Evolutionary conservation across 2,329 filamentous ascomycete species (phyloP).

Genomic region (Aureobasidium sp.): DNA sequence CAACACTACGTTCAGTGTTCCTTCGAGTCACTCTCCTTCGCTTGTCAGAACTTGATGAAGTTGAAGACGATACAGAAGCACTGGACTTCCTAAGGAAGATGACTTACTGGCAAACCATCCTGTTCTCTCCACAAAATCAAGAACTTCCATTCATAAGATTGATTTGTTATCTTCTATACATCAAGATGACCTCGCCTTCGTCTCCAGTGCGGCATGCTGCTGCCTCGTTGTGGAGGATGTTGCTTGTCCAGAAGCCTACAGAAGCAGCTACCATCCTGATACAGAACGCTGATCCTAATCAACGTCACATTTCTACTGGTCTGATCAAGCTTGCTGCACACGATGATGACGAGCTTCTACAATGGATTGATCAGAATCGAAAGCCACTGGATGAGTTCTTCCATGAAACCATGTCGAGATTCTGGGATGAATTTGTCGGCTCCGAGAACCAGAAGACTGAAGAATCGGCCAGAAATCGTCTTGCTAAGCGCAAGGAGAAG

Average conservation of each 20-base stretch:
- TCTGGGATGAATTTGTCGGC: constrained; percentile 82
- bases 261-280: constrained; percentile 70
- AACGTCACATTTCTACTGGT: constrained; percentile 63
- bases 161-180: constrained; percentile 88
- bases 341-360: constrained; percentile 80
- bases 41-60: constrained; percentile 74
- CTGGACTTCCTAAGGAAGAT: constrained; percentile 74
- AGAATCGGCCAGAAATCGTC: constrained; percentile 63
- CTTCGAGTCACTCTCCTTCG: constrained; percentile 71
- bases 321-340: constrained; percentile 81
- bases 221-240: constrained; percentile 80
- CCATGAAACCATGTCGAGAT: constrained; percentile 68
- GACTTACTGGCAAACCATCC: constrained; percentile 90
- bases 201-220: constrained; percentile 64
- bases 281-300: constrained; percentile 62
- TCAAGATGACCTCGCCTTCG: constrained; percentile 69
- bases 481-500: constrained; percentile 72
- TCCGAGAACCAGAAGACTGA: constrained; percentile 74
- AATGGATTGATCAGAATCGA: constrained; percentile 80
- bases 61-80: constrained; percentile 55
- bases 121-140: constrained; percentile 68
- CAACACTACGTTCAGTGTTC: constrained; percentile 68
- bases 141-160: constrained; percentile 79
- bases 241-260: constrained; percentile 86
- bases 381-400: constrained; percentile 75